A percentile compares a stretch with the other conserved stretches of the same genome.
Evolutionary conservation across 306 rosid genomes (phyloP).

Genomic region (Datisca glomerata): DNA sequence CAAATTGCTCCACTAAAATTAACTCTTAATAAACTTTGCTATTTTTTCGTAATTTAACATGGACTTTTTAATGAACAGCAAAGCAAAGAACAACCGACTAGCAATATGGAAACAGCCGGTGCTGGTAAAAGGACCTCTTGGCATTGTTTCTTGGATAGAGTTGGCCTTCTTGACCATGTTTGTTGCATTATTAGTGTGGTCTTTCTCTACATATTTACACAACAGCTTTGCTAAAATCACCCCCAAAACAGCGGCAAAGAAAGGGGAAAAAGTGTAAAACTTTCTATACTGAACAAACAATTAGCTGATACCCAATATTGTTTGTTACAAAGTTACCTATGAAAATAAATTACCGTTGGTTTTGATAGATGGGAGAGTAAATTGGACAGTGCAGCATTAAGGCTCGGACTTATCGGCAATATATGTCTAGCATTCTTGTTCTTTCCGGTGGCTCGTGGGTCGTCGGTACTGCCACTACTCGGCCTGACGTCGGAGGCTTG

Average conservation of each 20-base stretch:
- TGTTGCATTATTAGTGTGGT: conserved; percentile 55
- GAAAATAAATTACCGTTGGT: not conserved
- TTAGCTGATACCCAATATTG: not conserved
- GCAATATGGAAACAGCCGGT: conserved; percentile 36
- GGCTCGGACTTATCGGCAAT: conserved; percentile 46
- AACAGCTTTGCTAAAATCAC: conserved; percentile 23
- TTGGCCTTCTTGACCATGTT: conserved; percentile 49
- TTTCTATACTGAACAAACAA: not conserved
- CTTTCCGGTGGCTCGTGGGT: conserved; percentile 68
- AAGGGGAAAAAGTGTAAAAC: conserved; percentile 39
- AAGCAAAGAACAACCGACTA: conserved; percentile 5
- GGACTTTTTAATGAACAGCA: not conserved
- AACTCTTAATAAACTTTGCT: too few species aligned
- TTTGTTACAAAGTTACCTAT: not conserved
- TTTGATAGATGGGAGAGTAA: conserved; percentile 55
- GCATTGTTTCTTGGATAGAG: conserved; percentile 61
- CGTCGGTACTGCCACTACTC: conserved; percentile 50
- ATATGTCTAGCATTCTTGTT: conserved; percentile 46
- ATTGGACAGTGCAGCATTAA: conserved; percentile 20
- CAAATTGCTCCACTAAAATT: too few species aligned
- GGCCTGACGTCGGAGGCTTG: conserved; percentile 63
- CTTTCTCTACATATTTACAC: conserved; percentile 23
- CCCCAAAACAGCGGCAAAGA: conserved; percentile 21
- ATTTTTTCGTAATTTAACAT: not conserved
- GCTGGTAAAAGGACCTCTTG: conserved; percentile 64